Evolutionary conservation across 2,329 filamentous ascomycete species (phyloP).

Genomic region (Curvularia sp.): DNA sequence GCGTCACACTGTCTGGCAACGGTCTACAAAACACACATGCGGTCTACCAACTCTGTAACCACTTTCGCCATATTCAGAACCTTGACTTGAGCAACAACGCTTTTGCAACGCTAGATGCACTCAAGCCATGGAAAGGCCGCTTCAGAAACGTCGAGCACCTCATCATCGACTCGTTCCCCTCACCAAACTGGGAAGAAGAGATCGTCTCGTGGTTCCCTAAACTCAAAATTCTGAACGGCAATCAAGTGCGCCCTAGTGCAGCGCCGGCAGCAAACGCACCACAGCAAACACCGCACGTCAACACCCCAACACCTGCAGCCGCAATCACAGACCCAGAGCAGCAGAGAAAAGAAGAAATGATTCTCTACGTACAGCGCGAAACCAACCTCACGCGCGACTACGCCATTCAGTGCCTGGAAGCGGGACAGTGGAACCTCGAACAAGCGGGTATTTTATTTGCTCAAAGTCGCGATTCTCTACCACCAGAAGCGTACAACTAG

Average conservation of each 20-base stretch:
- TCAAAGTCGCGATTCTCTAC: conserved; percentile 68
- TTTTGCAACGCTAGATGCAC: conserved; percentile 69
- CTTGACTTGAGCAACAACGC: conserved; percentile 88
- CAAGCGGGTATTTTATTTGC: conserved; percentile 78
- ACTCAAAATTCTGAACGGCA: conserved; percentile 77
- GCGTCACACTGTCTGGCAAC: conserved; percentile 83
- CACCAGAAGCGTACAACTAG: conserved; percentile 54
- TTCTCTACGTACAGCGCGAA: conserved; percentile 72
- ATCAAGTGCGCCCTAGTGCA: conserved; percentile 73
- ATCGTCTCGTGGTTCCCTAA: conserved; percentile 84
- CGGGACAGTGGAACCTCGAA: conserved; percentile 81
- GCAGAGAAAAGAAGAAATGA: conserved; percentile 70
- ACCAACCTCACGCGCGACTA: conserved; percentile 83
- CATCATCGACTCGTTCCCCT: conserved; percentile 63
- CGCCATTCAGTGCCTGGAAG: conserved; percentile 79
- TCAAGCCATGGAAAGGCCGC: conserved; percentile 79
- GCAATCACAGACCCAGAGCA: conserved; percentile 16
- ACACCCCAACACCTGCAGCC: conserved; percentile 27
- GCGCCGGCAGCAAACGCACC: conserved; percentile 2
- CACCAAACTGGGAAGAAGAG: conserved; percentile 67
- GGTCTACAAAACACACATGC: conserved; percentile 74
- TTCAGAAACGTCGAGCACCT: conserved; percentile 83
- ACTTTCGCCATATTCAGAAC: conserved; percentile 85
- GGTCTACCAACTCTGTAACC: conserved; percentile 77
- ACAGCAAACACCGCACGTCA: conserved; percentile 9